phyloP scores from a whole-genome alignment of 441 rosid genomes.

The Corymbia calophylla region DNA sequence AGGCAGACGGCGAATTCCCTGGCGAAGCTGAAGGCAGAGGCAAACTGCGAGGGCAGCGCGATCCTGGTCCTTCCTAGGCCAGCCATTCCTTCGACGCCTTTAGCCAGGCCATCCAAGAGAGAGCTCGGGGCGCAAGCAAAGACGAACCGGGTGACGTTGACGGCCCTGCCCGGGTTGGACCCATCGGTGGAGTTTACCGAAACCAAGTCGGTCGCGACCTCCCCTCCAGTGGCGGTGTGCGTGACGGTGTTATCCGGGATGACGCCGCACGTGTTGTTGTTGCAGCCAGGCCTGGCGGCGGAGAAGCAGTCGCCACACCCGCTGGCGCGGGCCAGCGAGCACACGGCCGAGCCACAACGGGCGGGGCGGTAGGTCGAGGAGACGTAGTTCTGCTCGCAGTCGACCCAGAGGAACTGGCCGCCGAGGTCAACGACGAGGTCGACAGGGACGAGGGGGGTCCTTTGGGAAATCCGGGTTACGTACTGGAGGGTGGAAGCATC shows the following conservation, averaged over 20 bases:
- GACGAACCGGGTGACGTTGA: constrained; percentile 17
- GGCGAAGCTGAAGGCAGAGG: constrained; percentile 40
- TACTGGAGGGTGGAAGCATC: constrained; percentile 58
- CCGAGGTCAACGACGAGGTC: constrained; percentile 54
- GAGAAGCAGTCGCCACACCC: constrained; percentile 45
- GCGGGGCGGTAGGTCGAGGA: constrained; percentile 56
- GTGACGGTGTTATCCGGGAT: constrained; percentile 37
- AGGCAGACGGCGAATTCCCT: constrained; percentile 51
- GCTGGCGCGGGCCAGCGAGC: constrained; percentile 32
- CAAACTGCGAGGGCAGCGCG: constrained; percentile 39
- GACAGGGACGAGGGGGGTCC: constrained; percentile 43
- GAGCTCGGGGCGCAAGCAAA: constrained; percentile 37
- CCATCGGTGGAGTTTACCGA: constrained; percentile 47
- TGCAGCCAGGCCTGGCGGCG: constrained; percentile 46
- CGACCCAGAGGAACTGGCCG: constrained; percentile 55
- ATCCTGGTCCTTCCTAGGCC: constrained; percentile 47
- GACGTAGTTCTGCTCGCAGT: constrained; percentile 43
- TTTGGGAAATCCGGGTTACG: constrained; percentile 38
- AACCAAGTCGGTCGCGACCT: constrained; percentile 40
- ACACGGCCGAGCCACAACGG: constrained; percentile 41
- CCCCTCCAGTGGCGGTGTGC: constrained; percentile 33
- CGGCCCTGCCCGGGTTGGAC: constrained; percentile 35
- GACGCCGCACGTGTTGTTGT: constrained; percentile 55
- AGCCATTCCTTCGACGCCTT: constrained; percentile 46
- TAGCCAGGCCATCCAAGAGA: constrained; percentile 40